Percentiles rank a stretch among this genome's conserved stretches.
phyloP scores from a whole-genome alignment of 2,329 filamentous ascomycete genomes.

The Coleophoma eucalyptorum region DNA sequence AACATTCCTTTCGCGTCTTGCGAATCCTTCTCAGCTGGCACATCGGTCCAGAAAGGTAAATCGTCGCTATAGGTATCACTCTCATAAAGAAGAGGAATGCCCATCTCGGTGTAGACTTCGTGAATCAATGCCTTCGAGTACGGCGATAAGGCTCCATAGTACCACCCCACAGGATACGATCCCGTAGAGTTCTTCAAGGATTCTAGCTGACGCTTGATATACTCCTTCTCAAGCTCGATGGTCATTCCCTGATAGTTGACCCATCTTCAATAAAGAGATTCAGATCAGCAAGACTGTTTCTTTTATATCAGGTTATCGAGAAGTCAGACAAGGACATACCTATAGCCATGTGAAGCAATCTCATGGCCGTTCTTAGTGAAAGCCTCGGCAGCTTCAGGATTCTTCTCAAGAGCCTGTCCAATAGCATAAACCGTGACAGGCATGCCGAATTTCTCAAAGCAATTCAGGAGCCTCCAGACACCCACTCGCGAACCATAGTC shows the following conservation, averaged over 20 bases:
- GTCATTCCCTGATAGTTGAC: slow-evolving; percentile 32
- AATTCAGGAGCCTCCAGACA: slow-evolving; percentile 31
- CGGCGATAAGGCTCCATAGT: slow-evolving; percentile 26
- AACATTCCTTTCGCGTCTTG: slow-evolving; percentile 38
- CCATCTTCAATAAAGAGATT: slow-evolving; percentile 23
- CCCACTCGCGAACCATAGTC: slow-evolving; percentile 28
- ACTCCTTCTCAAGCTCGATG: slow-evolving; percentile 29
- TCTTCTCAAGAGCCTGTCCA: slow-evolving; percentile 30
- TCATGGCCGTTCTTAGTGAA: slow-evolving; percentile 27
- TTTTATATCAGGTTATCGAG: not conserved
- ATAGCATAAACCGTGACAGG: slow-evolving; percentile 34
- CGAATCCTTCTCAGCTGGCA: slow-evolving; percentile 39
- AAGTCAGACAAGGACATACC: not conserved
- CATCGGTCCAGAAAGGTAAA: slow-evolving; percentile 48
- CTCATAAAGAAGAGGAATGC: slow-evolving; percentile 42
- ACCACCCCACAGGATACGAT: slow-evolving; percentile 25
- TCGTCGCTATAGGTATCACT: slow-evolving; percentile 49
- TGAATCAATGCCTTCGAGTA: slow-evolving; percentile 40
- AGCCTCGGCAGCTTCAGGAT: slow-evolving; percentile 30
- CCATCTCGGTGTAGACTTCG: slow-evolving; percentile 45
- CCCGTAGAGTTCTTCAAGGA: slow-evolving; percentile 26
- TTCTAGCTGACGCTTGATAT: slow-evolving; percentile 27
- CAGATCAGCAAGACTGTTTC: not conserved
- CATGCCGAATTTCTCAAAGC: slow-evolving; percentile 34
- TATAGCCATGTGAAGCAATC: slow-evolving; percentile 32